Evolutionary conservation across 345 rosid genomes (phyloP), one percentile per base, ranked within the genome.

Genomic region (Arabis alpina): DNA sequence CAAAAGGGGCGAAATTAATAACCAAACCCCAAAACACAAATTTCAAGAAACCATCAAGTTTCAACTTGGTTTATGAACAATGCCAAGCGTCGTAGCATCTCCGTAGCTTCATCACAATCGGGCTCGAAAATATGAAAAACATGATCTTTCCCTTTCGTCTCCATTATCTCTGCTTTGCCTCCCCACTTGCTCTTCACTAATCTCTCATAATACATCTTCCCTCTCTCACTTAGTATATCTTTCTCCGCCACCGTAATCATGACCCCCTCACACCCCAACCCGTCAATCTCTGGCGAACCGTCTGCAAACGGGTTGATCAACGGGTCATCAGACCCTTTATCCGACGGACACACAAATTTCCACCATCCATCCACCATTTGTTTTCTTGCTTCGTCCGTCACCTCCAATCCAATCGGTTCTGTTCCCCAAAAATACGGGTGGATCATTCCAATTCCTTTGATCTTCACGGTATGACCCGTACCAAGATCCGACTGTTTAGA

Each of bases 331-430:
- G 82, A 78, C 37, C 93, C 97, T 74, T 79, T 82, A 1, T 81
- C 81, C 0, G 92, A 86, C 2, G 88, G 84, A 12, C 93, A 88
- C 23, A 87, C 87, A 10, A 88, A 87, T 40, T 6, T 13, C 97
- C 98, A 92, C 95, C 97, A 92, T 23, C 73, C 68, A 19, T 92
- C 97, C 23, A 92, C 98, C 87, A 83, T 76, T 47, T 82, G 54
- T 68, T 82, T 90, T 74, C 89, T 81, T 0, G 52, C 44, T 12
- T 0, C 41, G 47, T 92, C 87, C 0, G 23, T 56, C 3, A 56
- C 27, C 80, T 92, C 98, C 4, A 54, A 72, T 14, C 95, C 89
- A 0, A 87, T 84, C 10, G 90, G 95, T 48, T 81, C 55, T 10
- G 64, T 49, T 16, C 89, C 89, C 91, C 90, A 86, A 60, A 91